These are phyloP conservation scores for Coemansia sp. DNA, from an alignment of 192 early-diverging fungal genomes.

Conservation along the genomic window DNA sequence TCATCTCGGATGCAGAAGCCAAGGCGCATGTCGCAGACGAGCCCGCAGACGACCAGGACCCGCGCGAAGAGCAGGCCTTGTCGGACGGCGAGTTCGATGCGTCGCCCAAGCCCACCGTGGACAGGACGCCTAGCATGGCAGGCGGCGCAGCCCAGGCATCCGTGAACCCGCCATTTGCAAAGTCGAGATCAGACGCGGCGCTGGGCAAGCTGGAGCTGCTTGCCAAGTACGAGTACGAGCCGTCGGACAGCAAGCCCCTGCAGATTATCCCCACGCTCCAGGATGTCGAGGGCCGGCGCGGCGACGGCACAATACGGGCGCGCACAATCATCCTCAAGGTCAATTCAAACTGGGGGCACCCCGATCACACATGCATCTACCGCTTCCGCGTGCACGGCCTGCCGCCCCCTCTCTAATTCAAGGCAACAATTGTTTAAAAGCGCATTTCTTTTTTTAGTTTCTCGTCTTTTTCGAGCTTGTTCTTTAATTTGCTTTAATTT, in stretches of 20 bases:
- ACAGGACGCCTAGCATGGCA: background rate
- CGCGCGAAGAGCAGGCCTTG: background rate
- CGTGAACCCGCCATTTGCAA: constrained; percentile 27
- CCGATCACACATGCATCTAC: constrained; percentile 70
- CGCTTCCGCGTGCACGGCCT: constrained; percentile 69
- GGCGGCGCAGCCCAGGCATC: background rate
- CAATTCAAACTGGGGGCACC: constrained; percentile 69
- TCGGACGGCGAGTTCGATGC: too few relatives aligned
- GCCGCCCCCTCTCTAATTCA: constrained; percentile 9
- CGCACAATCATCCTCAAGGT: constrained; percentile 59
- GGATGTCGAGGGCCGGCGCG: constrained; percentile 1
- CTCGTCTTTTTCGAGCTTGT: background rate
- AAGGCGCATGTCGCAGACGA: too few relatives aligned
- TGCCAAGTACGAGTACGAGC: constrained; percentile 51
- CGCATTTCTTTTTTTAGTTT: constrained; percentile 2
- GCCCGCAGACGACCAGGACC: background rate
- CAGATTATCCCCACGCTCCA: constrained; percentile 52
- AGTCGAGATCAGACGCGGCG: constrained; percentile 10
- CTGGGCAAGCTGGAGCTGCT: constrained; percentile 25
- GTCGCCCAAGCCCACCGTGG: background rate
- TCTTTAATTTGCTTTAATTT: background rate
- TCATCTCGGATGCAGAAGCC: constrained; percentile 6
- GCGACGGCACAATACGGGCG: constrained; percentile 45
- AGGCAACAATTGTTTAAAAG: background rate
- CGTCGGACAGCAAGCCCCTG: constrained; percentile 35